Percentiles rank a stretch among this genome's conserved stretches.
These are phyloP conservation scores for Thermoascus crustaceus DNA, from an alignment of 2,329 filamentous ascomycete genomes.

Conservation along the genomic window DNA sequence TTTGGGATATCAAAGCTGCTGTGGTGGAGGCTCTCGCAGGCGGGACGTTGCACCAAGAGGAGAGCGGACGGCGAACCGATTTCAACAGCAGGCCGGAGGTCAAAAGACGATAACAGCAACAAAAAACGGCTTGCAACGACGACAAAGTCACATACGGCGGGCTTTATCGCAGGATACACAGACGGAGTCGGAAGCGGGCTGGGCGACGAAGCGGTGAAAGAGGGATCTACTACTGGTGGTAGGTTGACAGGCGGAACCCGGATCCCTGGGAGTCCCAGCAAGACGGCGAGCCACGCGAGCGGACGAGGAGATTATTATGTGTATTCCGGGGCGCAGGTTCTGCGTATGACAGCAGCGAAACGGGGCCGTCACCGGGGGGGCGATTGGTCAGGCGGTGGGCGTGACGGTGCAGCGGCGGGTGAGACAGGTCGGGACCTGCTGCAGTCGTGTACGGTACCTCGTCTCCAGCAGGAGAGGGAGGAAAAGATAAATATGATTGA, in stretches of 20 bases:
- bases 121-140: no score
- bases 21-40: no score
- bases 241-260: not conserved
- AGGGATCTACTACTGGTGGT: not conserved
- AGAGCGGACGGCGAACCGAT: no score
- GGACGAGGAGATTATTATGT: constrained; percentile 1
- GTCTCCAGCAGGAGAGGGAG: no score
- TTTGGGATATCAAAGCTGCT: no score
- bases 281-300: constrained; percentile 1
- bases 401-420: not conserved
- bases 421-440: not conserved
- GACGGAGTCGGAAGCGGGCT: no score
- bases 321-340: constrained; percentile 1
- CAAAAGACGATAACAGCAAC: no score
- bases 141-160: not conserved
- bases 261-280: not conserved
- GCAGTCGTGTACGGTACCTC: no score
- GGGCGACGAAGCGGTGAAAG: constrained; percentile 2
- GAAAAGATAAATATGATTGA: no score
- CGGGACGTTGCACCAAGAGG: no score
- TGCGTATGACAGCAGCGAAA: constrained; percentile 1
- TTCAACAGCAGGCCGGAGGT: no score
- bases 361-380: not conserved
- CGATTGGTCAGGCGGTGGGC: not conserved
- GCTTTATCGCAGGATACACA: not conserved